Evolutionary conservation across 2,329 filamentous ascomycete species (phyloP).

Genomic region (Diaporthe eres): DNA sequence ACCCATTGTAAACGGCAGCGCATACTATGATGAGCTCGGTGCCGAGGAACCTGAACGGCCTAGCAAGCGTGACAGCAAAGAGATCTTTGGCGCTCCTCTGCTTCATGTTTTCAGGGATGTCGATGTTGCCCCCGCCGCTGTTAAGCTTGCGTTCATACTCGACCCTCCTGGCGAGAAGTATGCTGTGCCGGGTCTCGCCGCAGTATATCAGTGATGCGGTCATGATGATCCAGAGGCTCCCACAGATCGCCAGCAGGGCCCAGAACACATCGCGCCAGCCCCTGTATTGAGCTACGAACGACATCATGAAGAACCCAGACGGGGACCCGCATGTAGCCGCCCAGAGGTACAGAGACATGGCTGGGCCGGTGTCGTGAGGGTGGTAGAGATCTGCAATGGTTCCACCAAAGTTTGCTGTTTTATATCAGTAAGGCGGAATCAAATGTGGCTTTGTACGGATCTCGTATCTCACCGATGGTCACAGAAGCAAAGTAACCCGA

Average conservation of each 20-base stretch:
- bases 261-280: conserved; percentile 61
- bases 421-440: background rate
- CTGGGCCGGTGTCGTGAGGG: conserved; percentile 56
- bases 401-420: conserved; percentile 56
- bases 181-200: conserved; percentile 47
- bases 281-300: conserved; percentile 58
- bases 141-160: conserved; percentile 47
- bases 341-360: conserved; percentile 55
- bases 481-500: conserved; percentile 60
- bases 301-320: conserved; percentile 61
- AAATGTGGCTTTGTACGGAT: background rate
- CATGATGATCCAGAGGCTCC: conserved; percentile 59
- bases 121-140: conserved; percentile 46
- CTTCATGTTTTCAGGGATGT: conserved; percentile 55
- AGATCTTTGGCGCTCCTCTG: conserved; percentile 53
- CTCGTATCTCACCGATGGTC: conserved; percentile 42
- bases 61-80: conserved; percentile 57
- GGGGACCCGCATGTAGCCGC: conserved; percentile 61
- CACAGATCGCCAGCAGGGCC: conserved; percentile 60
- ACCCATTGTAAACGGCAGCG: conserved; percentile 63
- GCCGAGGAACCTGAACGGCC: conserved; percentile 62
- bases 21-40: conserved; percentile 63
- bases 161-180: conserved; percentile 56
- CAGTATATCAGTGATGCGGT: conserved; percentile 57
- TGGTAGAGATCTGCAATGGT: conserved; percentile 61